phyloP scores from a whole-genome alignment of 225 moss, liverwort and hornwort genomes.

The Sphagnum contortum region DNA sequence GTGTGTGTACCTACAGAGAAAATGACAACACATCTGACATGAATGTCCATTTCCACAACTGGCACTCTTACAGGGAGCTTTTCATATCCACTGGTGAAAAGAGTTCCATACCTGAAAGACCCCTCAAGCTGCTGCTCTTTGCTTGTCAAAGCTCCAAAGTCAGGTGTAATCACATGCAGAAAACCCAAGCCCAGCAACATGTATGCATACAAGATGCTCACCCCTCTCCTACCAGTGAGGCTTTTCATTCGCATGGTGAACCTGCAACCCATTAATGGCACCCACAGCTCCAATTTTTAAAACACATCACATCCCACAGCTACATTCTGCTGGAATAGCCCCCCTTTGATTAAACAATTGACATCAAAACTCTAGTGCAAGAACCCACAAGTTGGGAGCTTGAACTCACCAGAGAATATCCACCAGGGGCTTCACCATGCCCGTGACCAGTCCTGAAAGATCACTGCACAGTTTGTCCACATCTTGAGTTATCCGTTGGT shows the following conservation, averaged over 20 bases:
- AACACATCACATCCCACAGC: too few relatives aligned
- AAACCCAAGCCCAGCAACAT: constrained; percentile 93
- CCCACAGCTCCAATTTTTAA: too few relatives aligned
- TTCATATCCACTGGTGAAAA: too few relatives aligned
- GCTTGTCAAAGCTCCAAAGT: constrained; percentile 88
- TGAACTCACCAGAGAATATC: constrained; percentile 82
- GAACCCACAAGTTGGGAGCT: neutral
- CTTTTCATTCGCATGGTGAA: constrained; percentile 91
- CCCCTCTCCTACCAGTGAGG: constrained; percentile 82
- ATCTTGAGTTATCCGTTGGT: constrained; percentile 92
- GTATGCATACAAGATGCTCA: constrained; percentile 82
- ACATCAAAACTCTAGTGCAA: too few relatives aligned
- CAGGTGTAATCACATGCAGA: constrained; percentile 82
- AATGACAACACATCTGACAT: neutral
- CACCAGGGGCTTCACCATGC: constrained; percentile 95
- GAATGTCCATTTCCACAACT: too few relatives aligned
- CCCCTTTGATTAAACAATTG: too few relatives aligned
- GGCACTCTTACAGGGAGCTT: too few relatives aligned
- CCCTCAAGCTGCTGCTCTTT: constrained; percentile 92
- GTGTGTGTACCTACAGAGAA: constrained; percentile 64
- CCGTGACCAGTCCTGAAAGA: constrained; percentile 86
- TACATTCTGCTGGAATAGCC: too few relatives aligned
- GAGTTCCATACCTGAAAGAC: constrained; percentile 54
- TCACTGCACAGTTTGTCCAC: constrained; percentile 88
- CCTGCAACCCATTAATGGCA: constrained; percentile 25